phyloP scores from a whole-genome alignment of 768 basidiomycete species.

The Amanita phalloides region DNA sequence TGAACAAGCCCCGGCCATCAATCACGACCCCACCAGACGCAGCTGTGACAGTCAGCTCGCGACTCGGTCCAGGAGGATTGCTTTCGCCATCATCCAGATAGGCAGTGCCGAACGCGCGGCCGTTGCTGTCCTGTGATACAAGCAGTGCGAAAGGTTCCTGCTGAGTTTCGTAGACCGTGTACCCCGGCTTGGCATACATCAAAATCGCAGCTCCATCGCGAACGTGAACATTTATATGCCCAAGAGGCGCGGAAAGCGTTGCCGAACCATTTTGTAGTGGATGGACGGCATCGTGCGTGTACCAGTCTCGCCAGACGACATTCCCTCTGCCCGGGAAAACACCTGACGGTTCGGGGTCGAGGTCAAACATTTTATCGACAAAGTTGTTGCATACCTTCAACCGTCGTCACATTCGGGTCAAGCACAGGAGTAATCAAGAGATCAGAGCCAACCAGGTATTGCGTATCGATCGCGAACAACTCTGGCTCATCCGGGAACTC shows the following conservation, averaged over 20 bases:
- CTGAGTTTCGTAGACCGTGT: conserved; percentile 60
- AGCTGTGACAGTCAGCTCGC: conserved; percentile 34
- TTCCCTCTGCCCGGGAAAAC: conserved; percentile 53
- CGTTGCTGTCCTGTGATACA: conserved; percentile 37
- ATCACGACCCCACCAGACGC: conserved; percentile 25
- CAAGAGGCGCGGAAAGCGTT: conserved; percentile 55
- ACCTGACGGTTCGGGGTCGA: conserved; percentile 22
- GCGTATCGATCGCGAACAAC: conserved; percentile 47
- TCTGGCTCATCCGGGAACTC: conserved; percentile 68
- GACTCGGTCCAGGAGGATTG: conserved; percentile 44
- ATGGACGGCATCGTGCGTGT: conserved; percentile 48
- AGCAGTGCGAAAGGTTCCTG: conserved; percentile 53
- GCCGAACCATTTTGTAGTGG: conserved; percentile 27
- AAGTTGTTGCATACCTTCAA: conserved; percentile 37
- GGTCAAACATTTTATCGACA: not conserved
- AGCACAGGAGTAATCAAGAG: conserved; percentile 73
- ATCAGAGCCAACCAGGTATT: conserved; percentile 63
- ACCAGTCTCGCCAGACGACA: conserved; percentile 66
- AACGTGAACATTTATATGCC: conserved; percentile 65
- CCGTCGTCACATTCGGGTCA: conserved; percentile 53
- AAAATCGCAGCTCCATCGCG: conserved; percentile 61
- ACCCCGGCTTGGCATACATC: conserved; percentile 48
- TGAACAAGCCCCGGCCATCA: conserved; percentile 25
- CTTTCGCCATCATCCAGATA: conserved; percentile 66
- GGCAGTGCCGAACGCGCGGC: conserved; percentile 45